A percentile compares a stretch with the other conserved stretches of the same genome.
phyloP scores from a whole-genome alignment of 1,284 basidiomycete species.

The Pterulicium gracile region DNA sequence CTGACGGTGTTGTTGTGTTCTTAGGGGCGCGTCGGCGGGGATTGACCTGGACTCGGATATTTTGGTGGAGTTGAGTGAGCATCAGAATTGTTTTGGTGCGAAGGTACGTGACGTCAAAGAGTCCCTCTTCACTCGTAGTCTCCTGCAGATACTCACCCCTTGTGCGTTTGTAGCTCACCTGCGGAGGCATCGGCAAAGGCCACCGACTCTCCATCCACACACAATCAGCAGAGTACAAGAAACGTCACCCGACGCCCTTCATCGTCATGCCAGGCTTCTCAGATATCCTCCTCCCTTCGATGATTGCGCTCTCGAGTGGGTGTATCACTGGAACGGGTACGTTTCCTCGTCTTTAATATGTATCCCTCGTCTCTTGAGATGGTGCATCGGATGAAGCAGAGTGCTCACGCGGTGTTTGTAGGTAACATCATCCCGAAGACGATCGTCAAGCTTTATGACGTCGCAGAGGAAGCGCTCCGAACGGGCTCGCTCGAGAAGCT shows the following conservation, averaged over 20 bases:
- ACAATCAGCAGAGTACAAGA: conserved; percentile 4
- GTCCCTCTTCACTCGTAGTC: not conserved
- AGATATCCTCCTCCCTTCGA: conserved; percentile 9
- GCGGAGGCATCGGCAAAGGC: conserved; percentile 6
- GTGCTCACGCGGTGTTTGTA: conserved; percentile 1
- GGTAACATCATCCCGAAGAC: conserved; percentile 5
- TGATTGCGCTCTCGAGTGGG: conserved; percentile 5
- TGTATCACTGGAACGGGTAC: conserved; percentile 11
- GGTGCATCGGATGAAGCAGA: too few relatives aligned
- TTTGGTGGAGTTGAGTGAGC: conserved; percentile 1
- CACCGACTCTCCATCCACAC: conserved; percentile 5
- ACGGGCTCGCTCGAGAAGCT: not conserved
- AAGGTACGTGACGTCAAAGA: conserved; percentile 2
- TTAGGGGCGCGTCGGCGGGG: conserved; percentile 7
- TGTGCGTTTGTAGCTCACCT: conserved; percentile 1
- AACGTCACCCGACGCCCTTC: conserved; percentile 3
- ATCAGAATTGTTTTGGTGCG: conserved; percentile 5
- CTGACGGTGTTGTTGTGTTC: not conserved
- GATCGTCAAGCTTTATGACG: conserved; percentile 3
- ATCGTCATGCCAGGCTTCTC: conserved; percentile 9
- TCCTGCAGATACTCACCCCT: not conserved
- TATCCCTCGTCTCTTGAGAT: not conserved
- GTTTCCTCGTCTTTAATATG: not conserved
- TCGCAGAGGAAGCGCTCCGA: not conserved
- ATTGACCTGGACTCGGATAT: conserved; percentile 5